Conservation (phyloP, 768 basidiomycete species). For the Lentinula boryana region DNA sequence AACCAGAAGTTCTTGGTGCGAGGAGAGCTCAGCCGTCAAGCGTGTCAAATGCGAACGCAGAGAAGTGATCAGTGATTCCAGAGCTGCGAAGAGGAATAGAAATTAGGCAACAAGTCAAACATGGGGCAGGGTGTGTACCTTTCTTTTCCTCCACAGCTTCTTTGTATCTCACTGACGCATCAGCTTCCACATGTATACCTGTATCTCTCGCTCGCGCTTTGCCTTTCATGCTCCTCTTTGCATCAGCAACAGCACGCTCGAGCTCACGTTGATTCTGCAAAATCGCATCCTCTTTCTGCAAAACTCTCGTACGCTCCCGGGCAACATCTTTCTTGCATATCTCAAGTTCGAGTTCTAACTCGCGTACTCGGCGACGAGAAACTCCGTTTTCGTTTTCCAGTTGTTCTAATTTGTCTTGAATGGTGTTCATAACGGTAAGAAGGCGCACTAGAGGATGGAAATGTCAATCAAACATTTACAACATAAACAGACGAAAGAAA, state of each 20-base stretch:
- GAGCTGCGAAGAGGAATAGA: slow-evolving; percentile 35
- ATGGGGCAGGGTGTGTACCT: slow-evolving; percentile 35
- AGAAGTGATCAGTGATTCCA: slow-evolving; percentile 73
- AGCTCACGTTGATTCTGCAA: slow-evolving; percentile 19
- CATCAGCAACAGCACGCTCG: slow-evolving; percentile 15
- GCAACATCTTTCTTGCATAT: slow-evolving; percentile 75
- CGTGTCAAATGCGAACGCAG: slow-evolving; percentile 72
- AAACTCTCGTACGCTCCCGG: slow-evolving; percentile 58
- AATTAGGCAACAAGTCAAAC: neutral
- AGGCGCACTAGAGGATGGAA: slow-evolving; percentile 45
- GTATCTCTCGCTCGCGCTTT: slow-evolving; percentile 27
- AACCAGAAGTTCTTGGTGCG: slow-evolving; percentile 64
- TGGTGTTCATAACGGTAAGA: slow-evolving; percentile 50
- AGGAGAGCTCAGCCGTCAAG: slow-evolving; percentile 72
- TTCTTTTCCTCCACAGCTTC: slow-evolving; percentile 87
- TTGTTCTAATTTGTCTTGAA: slow-evolving; percentile 63
- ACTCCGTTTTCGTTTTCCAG: slow-evolving; percentile 80
- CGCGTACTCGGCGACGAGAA: slow-evolving; percentile 76
- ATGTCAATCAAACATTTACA: neutral
- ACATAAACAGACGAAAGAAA: neutral
- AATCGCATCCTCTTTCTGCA: slow-evolving; percentile 48
- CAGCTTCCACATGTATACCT: slow-evolving; percentile 23
- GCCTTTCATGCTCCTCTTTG: slow-evolving; percentile 23
- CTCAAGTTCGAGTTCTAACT: slow-evolving; percentile 84
- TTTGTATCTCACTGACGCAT: slow-evolving; percentile 50